Evolutionary conservation across 2,329 filamentous ascomycete species (phyloP), one percentile per base, ranked within the genome.

Genomic region (Septoria petroselini): DNA sequence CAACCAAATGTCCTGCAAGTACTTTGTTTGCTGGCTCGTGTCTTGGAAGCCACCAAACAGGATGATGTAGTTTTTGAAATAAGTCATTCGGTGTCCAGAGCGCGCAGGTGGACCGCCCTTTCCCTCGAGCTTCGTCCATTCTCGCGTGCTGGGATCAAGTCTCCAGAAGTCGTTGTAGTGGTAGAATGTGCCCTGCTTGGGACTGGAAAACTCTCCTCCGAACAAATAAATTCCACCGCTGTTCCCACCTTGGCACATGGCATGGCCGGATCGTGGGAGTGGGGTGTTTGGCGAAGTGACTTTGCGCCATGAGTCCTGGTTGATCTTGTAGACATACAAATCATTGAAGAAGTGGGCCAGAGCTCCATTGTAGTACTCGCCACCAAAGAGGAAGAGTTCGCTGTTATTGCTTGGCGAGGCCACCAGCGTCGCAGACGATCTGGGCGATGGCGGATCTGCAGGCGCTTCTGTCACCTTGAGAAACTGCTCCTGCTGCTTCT

Each of bases 81-180:
- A 91, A 2, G 91, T 94, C 90, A 98, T 95, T 59, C 62, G 57
- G 54, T 69, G 66, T 3, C 93, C 93, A 67, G 88, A 94, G 58
- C 93, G 78, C 2, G 91, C 90, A 31, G 91, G 91, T 29, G 79
- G 79, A 68, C 87, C 88, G 51, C 87, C 87, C 73, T 84, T 85
- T 2, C 77, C 78, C 68, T 98, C 93, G 27, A 98, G 76, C 54
- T 91, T 86, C 49, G 83, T 87, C 93, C 93, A 98, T 73, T 98
- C 93, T 62, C 90, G 79, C 6, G 81, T 84, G 7, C 78, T 79
- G 0, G 91, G 86, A 65, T 97, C 91, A 35, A 97, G 79, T 41
- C 86, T 80, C 91, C 93, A 98, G 68, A 98, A 97, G 72, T 97
- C 93, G 64, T 95, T 95, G 73, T 98, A 98, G 71, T 98, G 93